Evolutionary conservation across 345 rosid species (phyloP), one percentile per base, ranked within the genome.

Genomic region (Physaria fendleri): DNA sequence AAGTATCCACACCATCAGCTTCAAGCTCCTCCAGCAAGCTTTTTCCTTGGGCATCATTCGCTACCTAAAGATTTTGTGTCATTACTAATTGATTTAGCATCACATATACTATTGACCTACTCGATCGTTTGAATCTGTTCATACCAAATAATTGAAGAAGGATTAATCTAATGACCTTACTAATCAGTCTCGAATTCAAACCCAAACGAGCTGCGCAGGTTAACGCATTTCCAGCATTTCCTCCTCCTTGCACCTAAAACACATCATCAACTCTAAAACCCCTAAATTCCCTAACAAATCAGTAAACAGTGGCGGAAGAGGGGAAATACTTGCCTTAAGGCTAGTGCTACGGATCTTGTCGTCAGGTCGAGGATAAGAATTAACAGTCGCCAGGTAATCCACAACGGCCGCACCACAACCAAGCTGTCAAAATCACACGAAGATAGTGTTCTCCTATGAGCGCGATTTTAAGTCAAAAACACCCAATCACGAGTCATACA

Each of bases 321-420:
- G 9, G 6, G 41, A 8, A 28, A 13, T 23, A 20, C 17, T 45
- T 3, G 78, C 95, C 90, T 80, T 77, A 13, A 83, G 71, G 74
- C 88, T 82, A 14, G 86, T 87, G 79, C 81, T 79, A 71, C 96
- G 75, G 76, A 88, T 87, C 80, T 91, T 91, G 30, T 91, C 95
- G 15, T 91, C 96, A 3, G 96, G 96, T 20, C 82, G 77, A 39
- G 96, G 95, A 69, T 66, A 87, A 64, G 85, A 64, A 59, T 83
- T 80, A 27, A 90, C 94, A 0, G 86, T 70, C 2, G 97, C 97
- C 69, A 87, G 60, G 68, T 81, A 83, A 78, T 85, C 97, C 10
- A 90, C 74, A 14, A 59, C 22, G 32, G 66, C 70, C 8, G 66
- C 77, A 37, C 96, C 94, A 27, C 84, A 79, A 6, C 96, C 96